Evolutionary conservation across 2,329 filamentous ascomycete species (phyloP).

Genomic region (Boeremia lycopersici): DNA sequence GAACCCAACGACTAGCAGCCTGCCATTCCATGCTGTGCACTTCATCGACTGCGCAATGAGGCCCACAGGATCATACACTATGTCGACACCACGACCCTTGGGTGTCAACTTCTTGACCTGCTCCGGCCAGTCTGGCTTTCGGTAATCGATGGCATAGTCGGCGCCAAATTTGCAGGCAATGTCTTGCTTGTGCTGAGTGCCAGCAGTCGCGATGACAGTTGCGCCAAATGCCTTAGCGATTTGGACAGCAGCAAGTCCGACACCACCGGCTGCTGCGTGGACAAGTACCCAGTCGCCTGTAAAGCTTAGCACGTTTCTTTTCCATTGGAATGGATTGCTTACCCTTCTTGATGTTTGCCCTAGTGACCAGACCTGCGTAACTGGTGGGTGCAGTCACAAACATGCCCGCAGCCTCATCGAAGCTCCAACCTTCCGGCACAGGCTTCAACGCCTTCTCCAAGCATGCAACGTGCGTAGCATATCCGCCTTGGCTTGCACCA

Average conservation of each 20-base stretch:
- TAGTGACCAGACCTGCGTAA: constrained; percentile 80
- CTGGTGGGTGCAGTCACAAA: constrained; percentile 92
- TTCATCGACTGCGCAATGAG: constrained; percentile 87
- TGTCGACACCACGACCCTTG: constrained; percentile 76
- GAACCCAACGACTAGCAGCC: constrained; percentile 87
- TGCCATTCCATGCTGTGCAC: constrained; percentile 91
- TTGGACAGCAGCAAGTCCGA: constrained; percentile 89
- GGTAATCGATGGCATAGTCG: constrained; percentile 82
- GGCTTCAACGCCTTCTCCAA: constrained; percentile 71
- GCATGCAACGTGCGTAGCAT: constrained; percentile 75
- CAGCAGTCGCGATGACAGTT: constrained; percentile 90
- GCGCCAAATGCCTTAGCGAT: constrained; percentile 92
- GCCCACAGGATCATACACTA: constrained; percentile 94
- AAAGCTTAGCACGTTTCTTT: not conserved
- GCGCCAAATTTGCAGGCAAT: constrained; percentile 83
- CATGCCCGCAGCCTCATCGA: constrained; percentile 81
- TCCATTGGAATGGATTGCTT: not conserved
- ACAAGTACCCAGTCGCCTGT: constrained; percentile 83
- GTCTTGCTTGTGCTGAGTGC: constrained; percentile 77
- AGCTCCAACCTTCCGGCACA: constrained; percentile 81
- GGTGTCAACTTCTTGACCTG: constrained; percentile 80
- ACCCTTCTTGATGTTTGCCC: constrained; percentile 73
- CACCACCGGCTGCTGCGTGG: constrained; percentile 90
- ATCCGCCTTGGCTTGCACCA: constrained; percentile 83
- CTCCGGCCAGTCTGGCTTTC: constrained; percentile 65